Conservation (phyloP, 164 flowering plant species). For the Aristolochia contorta region DNA sequence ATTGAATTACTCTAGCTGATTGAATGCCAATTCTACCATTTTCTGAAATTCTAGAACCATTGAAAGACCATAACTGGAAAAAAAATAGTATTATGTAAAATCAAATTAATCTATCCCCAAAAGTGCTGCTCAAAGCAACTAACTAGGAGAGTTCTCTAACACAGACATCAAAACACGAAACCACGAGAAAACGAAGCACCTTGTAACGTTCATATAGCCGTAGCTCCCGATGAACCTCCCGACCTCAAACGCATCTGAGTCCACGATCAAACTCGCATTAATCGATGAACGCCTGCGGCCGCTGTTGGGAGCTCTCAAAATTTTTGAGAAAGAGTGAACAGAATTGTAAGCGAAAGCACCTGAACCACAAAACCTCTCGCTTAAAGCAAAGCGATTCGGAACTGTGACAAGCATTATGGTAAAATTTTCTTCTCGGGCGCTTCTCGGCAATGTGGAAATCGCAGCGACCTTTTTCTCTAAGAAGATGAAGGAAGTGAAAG, state of each 20-base stretch:
- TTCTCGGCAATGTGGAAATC: not conserved
- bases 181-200: constrained; percentile 22
- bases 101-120: too few relatives aligned
- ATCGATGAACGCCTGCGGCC: constrained; percentile 6
- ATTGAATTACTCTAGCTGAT: too few relatives aligned
- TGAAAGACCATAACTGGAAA: too few relatives aligned
- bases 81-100: too few relatives aligned
- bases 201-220: constrained; percentile 85
- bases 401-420: constrained; percentile 11
- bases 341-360: not conserved
- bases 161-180: not conserved
- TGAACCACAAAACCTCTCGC: not conserved
- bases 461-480: too few relatives aligned
- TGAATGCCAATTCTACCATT: too few relatives aligned
- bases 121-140: not conserved
- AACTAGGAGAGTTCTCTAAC: not conserved
- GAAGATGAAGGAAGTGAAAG: too few relatives aligned
- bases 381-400: not conserved
- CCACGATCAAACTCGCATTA: constrained; percentile 43
- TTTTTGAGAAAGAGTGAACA: not conserved
- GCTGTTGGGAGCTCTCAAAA: not conserved
- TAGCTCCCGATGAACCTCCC: constrained; percentile 75
- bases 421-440: not conserved
- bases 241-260: constrained; percentile 63
- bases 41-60: too few relatives aligned